phyloP scores from a whole-genome alignment of 371 early-diverging fungal species.

The Mortierella sp. region DNA sequence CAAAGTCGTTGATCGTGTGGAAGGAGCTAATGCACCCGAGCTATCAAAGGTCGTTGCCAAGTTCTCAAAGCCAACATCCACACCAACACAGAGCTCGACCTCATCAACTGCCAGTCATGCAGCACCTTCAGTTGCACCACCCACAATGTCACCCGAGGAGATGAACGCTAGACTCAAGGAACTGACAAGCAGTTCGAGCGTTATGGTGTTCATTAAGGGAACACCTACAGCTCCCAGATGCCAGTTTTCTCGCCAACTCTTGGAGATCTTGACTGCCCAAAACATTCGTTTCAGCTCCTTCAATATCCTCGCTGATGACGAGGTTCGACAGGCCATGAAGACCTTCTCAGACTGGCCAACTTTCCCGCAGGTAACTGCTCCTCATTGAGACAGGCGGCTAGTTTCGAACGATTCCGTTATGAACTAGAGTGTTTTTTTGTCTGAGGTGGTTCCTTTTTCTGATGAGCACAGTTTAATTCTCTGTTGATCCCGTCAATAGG shows the following conservation, averaged over 20 bases:
- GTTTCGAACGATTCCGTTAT: background rate
- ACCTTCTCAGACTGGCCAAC: slow-evolving; percentile 92
- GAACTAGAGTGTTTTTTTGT: no score
- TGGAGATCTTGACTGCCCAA: slow-evolving; percentile 76
- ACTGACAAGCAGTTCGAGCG: slow-evolving; percentile 76
- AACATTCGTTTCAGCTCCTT: slow-evolving; percentile 83
- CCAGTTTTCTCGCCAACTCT: slow-evolving; percentile 81
- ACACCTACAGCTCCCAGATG: slow-evolving; percentile 80
- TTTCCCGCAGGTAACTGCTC: slow-evolving; percentile 77
- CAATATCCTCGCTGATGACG: slow-evolving; percentile 91
- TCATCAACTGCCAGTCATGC: slow-evolving; percentile 37
- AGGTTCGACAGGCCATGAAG: slow-evolving; percentile 91
- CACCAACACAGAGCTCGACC: slow-evolving; percentile 20
- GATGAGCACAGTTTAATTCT: background rate
- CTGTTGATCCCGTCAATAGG: slow-evolving; percentile 10
- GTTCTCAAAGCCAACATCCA: slow-evolving; percentile 65
- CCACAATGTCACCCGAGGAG: slow-evolving; percentile 60
- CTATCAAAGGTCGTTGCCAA: slow-evolving; percentile 78
- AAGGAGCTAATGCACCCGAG: slow-evolving; percentile 91
- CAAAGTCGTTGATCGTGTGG: slow-evolving; percentile 79
- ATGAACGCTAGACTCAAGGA: slow-evolving; percentile 76
- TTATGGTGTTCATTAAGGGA: slow-evolving; percentile 96
- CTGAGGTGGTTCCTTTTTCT: no score
- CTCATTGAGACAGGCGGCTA: background rate
- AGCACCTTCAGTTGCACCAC: slow-evolving; percentile 49